phyloP scores from a whole-genome alignment of 2,329 filamentous ascomycete species.

The Tolypocladium pustulatum region DNA sequence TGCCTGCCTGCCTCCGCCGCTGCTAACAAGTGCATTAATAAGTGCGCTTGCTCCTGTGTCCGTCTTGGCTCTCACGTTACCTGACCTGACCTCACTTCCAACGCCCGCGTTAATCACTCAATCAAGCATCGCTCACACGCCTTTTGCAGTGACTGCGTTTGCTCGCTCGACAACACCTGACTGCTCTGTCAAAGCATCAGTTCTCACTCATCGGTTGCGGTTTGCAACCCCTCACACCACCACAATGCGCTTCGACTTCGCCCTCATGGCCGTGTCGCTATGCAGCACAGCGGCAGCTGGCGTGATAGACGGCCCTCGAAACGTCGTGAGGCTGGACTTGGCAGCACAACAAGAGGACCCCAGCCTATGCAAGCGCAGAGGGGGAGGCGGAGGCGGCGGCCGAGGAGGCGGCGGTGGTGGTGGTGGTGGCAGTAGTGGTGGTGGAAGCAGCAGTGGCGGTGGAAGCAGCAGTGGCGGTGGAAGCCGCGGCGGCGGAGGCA shows the following conservation, averaged over 20 bases:
- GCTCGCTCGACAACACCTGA: not conserved
- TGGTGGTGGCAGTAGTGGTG: slow-evolving; percentile 10
- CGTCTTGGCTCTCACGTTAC: not conserved
- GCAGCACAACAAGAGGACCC: slow-evolving; percentile 18
- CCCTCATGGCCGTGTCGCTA: slow-evolving; percentile 1
- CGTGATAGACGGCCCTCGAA: slow-evolving; percentile 7
- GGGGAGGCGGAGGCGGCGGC: slow-evolving; percentile 45
- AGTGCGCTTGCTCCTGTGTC: not conserved
- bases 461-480: slow-evolving; percentile 7
- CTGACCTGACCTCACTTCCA: not conserved
- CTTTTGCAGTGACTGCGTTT: not conserved
- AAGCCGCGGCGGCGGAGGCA: slow-evolving; percentile 9
- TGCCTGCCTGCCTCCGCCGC: too few species aligned
- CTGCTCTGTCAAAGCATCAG: not conserved
- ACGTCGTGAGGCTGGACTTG: slow-evolving; percentile 13
- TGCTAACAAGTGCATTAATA: not conserved
- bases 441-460: slow-evolving; percentile 6
- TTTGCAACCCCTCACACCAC: not conserved
- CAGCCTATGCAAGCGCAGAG: slow-evolving; percentile 49
- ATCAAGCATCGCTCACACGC: not conserved
- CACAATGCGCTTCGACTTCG: slow-evolving; percentile 7
- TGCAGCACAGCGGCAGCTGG: slow-evolving; percentile 4
- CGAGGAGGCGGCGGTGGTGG: slow-evolving; percentile 23
- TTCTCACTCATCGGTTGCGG: not conserved
- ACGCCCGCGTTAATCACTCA: not conserved